These are phyloP conservation scores for Jatropha multifida DNA, from an alignment of 441 rosid genomes.

Conservation along the genomic window DNA sequence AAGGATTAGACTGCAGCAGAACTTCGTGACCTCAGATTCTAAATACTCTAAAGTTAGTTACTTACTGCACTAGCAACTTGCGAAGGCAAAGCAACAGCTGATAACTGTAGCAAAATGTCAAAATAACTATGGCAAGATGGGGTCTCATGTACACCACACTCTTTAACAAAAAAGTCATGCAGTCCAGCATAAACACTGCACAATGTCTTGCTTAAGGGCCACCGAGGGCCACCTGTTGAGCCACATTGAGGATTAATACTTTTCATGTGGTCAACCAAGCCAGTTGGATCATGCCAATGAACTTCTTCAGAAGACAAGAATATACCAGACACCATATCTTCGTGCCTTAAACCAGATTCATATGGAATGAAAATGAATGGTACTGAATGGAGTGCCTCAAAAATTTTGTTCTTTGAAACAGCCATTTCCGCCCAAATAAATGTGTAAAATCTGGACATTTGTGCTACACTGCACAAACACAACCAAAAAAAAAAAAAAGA, in stretches of 20 bases:
- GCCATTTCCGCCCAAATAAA: conserved; percentile 71
- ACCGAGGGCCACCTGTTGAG: conserved; percentile 28
- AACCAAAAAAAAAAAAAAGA: conserved; percentile 15
- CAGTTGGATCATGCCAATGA: conserved; percentile 88
- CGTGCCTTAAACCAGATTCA: conserved; percentile 43
- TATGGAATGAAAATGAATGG: conserved; percentile 77
- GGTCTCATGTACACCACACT: conserved; percentile 66
- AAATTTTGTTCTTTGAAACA: conserved; percentile 48
- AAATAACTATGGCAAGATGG: conserved; percentile 66
- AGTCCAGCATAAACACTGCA: conserved; percentile 76
- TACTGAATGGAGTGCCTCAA: conserved; percentile 44
- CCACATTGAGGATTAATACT: conserved; percentile 37
- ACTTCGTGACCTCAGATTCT: conserved; percentile 2
- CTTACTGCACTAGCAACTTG: conserved; percentile 75
- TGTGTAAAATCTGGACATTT: conserved; percentile 74
- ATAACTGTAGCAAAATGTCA: conserved; percentile 61
- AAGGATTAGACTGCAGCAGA: conserved; percentile 26
- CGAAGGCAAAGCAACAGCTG: conserved; percentile 64
- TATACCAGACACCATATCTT: conserved; percentile 59
- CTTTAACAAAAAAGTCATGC: conserved; percentile 72
- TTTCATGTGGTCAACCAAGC: conserved; percentile 52
- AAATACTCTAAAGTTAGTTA: conserved; percentile 24
- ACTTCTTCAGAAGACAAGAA: conserved; percentile 72
- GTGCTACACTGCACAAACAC: conserved; percentile 55
- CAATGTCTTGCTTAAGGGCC: conserved; percentile 53